These are phyloP conservation scores for Bertia moriformis DNA, from an alignment of 2,329 filamentous ascomycete genomes.

Conservation along the genomic window DNA sequence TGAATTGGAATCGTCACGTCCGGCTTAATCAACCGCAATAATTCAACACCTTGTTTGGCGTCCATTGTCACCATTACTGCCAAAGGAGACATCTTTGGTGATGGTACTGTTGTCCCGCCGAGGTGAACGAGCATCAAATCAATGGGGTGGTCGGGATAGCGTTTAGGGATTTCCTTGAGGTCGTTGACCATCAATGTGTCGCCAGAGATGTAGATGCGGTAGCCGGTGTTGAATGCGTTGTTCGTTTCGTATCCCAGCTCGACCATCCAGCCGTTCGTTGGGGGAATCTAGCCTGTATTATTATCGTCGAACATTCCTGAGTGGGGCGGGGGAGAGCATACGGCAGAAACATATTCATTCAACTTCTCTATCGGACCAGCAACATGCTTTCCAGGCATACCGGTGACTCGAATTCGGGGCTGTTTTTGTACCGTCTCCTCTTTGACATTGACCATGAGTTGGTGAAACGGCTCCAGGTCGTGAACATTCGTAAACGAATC, in stretches of 20 bases:
- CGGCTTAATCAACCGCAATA: constrained; percentile 43
- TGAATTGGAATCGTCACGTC: constrained; percentile 50
- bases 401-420: constrained; percentile 39
- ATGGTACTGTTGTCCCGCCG: constrained; percentile 50
- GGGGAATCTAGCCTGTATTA: constrained; percentile 31
- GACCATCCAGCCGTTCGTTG: constrained; percentile 53
- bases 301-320: constrained; percentile 21
- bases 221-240: constrained; percentile 26
- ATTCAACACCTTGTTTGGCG: constrained; percentile 41
- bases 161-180: constrained; percentile 41
- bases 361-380: constrained; percentile 22
- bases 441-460: constrained; percentile 27
- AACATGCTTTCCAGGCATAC: constrained; percentile 52
- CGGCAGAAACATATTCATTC: constrained; percentile 19
- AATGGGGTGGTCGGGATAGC: constrained; percentile 35
- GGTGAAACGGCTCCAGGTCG: constrained; percentile 39
- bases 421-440: constrained; percentile 6
- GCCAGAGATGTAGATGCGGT: constrained; percentile 51
- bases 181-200: constrained; percentile 51
- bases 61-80: constrained; percentile 59
- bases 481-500: constrained; percentile 39
- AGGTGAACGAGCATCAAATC: constrained; percentile 55
- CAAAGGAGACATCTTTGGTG: constrained; percentile 29
- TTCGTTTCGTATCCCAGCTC: constrained; percentile 34
- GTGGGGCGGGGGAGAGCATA: constrained; percentile 14